Evolutionary conservation across 108 stramenopile genomes (phyloP).

Genomic region (Nitzschia sp.): DNA sequence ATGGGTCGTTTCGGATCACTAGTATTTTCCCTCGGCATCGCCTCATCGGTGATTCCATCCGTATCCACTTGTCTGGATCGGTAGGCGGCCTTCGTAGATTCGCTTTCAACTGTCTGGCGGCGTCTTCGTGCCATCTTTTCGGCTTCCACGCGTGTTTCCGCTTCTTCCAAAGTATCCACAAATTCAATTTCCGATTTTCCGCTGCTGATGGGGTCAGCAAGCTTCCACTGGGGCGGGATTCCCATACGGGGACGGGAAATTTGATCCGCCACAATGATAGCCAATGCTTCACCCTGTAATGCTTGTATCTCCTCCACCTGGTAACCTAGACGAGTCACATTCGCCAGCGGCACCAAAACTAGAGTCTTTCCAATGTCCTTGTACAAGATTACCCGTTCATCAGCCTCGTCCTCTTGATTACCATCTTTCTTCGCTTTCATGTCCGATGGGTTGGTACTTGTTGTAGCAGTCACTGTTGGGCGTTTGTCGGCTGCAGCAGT

Average conservation of each 20-base stretch:
- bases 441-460: too few relatives aligned
- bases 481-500: too few relatives aligned
- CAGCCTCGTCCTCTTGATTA: constrained; percentile 2
- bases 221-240: constrained; percentile 64
- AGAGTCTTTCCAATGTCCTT: constrained; percentile 9
- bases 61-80: too few relatives aligned
- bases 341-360: constrained; percentile 28
- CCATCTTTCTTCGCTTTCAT: neutral
- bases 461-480: too few relatives aligned
- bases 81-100: neutral
- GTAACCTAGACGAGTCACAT: constrained; percentile 53
- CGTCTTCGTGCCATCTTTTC: neutral
- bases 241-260: constrained; percentile 55
- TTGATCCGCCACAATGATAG: constrained; percentile 55
- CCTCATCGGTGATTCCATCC: too few relatives aligned
- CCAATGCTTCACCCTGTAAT: constrained; percentile 56
- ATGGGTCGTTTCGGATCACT: too few relatives aligned
- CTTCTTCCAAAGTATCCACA: constrained; percentile 9
- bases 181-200: neutral
- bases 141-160: constrained; percentile 4
- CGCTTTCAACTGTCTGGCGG: neutral
- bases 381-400: constrained; percentile 10
- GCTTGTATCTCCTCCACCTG: constrained; percentile 37
- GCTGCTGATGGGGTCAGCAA: constrained; percentile 7
- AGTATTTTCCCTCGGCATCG: too few relatives aligned